Evolutionary conservation across 306 rosid species (phyloP), one percentile per base, ranked within the genome.

Genomic region (Oemleria cerasiformis): DNA sequence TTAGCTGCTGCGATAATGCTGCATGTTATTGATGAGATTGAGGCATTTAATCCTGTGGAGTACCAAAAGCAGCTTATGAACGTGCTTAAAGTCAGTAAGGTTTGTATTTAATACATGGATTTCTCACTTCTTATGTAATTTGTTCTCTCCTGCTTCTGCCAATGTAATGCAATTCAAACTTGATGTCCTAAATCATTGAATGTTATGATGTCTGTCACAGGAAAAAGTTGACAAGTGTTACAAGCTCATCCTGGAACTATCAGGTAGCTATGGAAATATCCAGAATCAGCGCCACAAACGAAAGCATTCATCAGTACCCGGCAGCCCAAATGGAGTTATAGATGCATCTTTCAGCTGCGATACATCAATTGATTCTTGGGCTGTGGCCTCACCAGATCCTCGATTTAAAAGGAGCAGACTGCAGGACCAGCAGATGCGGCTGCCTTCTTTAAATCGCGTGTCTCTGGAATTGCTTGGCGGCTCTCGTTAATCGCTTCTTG

Each of bases 1-100:
- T 71, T 91, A 76, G 98, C 98, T 65, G 78, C 98, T 67, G 97
- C 98, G 34, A 83, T 82, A 55, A 91, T 91, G 89, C 84, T 94
- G 81, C 89, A 84, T 63, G 90, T 87, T 55, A 85, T 87, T 59
- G 75, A 70, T 67, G 98, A 91, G 81, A 84, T 85, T 73, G 97
- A 89, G 50, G 86, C 91, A 25, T 71, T 70, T 60, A 85, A 87
- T 76, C 81, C 81, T 4, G 73, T 78, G 62, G 86, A 85, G 60
- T 94, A 89, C 82, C 91, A 82, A 51, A 81, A 82, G 59, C 90
- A 82, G 85, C 92, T 91, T 15, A 50, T 89, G 83, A 80, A 84
- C 79, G 83, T 89, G 39, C 85, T 94, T 66, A 82, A 84, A 82
- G 82, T 94, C 75, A 79, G 72, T n/a, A 86, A 88, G 98, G 98